A percentile compares a stretch with the other conserved stretches of the same genome.
These are phyloP conservation scores for Cymbidium sinense DNA, from an alignment of 106 monocot species.

Conservation along the genomic window DNA sequence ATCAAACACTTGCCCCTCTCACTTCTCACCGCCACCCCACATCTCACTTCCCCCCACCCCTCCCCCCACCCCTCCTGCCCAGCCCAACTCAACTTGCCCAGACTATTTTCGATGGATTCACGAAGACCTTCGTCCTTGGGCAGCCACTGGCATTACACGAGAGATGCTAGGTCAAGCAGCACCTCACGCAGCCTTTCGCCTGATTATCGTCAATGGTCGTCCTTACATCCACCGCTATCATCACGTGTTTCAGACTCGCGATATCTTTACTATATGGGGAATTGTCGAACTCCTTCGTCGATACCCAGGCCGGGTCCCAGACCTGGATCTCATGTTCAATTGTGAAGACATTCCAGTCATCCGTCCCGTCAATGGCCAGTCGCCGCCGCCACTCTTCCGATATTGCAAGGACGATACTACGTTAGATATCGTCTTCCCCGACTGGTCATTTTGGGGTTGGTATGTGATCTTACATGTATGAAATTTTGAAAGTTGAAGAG, in stretches of 20 bases:
- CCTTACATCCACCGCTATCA: conserved; percentile 30
- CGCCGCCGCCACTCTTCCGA: conserved; percentile 22
- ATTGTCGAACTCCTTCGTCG: conserved; percentile 38
- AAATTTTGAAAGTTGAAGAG: not conserved
- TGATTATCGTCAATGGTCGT: conserved; percentile 18
- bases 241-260: conserved; percentile 28
- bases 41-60: not conserved
- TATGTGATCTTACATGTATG: not conserved
- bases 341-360: conserved; percentile 42
- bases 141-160: conserved; percentile 18
- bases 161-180: conserved; percentile 25
- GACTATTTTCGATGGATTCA: conserved; percentile 49
- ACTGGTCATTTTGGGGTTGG: conserved; percentile 81
- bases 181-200: conserved; percentile 24
- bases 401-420: conserved; percentile 40
- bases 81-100: conserved; percentile 8
- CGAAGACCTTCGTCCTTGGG: conserved; percentile 37
- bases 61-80: not conserved
- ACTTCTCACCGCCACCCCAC: not conserved
- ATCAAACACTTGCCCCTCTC: not conserved
- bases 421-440: conserved; percentile 52
- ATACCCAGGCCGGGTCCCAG: conserved; percentile 54
- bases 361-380: not conserved
- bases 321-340: conserved; percentile 67
- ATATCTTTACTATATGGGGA: conserved; percentile 46